Conservation (phyloP, 306 rosid genomes). For the Citrullus mucosospermus region DNA sequence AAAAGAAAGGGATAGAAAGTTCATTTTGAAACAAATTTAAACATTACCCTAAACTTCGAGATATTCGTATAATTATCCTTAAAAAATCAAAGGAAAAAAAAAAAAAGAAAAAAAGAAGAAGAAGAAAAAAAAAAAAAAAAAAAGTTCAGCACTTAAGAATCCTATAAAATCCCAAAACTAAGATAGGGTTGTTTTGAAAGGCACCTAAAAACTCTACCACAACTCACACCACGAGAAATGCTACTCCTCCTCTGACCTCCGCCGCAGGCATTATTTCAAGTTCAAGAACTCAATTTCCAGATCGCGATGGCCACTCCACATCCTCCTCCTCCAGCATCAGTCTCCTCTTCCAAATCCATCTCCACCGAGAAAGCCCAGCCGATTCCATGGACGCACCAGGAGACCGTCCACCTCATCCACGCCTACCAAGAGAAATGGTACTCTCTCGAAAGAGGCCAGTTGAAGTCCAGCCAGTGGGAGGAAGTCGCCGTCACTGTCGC, state of each 20-base stretch:
- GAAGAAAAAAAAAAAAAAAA: too few species aligned
- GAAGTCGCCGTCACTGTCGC: conserved; percentile 82
- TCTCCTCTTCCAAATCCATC: not conserved
- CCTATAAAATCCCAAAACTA: not conserved
- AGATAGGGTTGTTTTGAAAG: not conserved
- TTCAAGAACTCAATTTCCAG: not conserved
- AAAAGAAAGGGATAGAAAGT: too few species aligned
- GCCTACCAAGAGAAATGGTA: conserved; percentile 90
- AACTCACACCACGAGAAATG: not conserved
- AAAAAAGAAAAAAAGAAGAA: too few species aligned
- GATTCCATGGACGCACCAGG: conserved; percentile 79
- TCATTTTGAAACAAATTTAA: too few species aligned
- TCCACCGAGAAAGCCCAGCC: conserved; percentile 31
- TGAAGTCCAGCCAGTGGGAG: conserved; percentile 76
- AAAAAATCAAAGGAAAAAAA: too few species aligned
- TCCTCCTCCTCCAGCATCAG: not conserved
- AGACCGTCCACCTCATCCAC: conserved; percentile 62
- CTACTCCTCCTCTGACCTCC: not conserved
- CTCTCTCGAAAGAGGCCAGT: conserved; percentile 62
- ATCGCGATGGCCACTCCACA: not conserved
- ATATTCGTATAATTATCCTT: too few species aligned
- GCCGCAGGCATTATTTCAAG: not conserved
- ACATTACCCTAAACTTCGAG: too few species aligned
- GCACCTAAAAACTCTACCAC: not conserved
- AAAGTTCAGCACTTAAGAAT: too few species aligned